Evolutionary conservation across 768 basidiomycete genomes (phyloP).

Genomic region (Hemileccinum impolitum): DNA sequence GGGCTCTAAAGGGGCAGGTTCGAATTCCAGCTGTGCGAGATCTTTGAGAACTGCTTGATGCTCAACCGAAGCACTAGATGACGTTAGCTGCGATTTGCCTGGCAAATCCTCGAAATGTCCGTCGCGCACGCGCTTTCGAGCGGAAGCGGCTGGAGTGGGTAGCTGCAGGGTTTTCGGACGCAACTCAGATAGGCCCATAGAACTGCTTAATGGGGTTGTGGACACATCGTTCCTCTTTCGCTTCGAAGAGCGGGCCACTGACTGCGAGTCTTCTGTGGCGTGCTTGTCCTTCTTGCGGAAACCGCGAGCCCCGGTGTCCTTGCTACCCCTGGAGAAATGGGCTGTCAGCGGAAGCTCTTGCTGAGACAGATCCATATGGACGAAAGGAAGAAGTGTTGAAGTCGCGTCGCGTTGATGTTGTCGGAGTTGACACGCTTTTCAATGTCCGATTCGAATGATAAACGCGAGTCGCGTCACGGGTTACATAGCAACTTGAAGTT

Average conservation of each 20-base stretch:
- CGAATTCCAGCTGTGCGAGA: conserved; percentile 2
- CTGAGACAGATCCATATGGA: conserved; percentile 34
- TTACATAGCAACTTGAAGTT: not conserved
- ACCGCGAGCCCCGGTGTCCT: conserved; percentile 6
- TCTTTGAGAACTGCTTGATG: not conserved
- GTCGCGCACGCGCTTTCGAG: conserved; percentile 14
- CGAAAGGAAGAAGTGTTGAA: not conserved
- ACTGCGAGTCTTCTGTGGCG: not conserved
- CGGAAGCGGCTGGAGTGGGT: conserved; percentile 22
- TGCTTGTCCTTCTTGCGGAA: conserved; percentile 3
- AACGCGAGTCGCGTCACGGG: conserved; percentile 21
- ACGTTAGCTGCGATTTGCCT: not conserved
- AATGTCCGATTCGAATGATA: conserved; percentile 30
- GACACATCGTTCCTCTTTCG: conserved; percentile 12
- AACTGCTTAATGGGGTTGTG: not conserved
- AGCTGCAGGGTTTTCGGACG: conserved; percentile 11
- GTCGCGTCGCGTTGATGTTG: not conserved
- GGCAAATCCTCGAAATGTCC: not conserved
- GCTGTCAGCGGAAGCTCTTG: conserved; percentile 32
- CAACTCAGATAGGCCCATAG: conserved; percentile 2
- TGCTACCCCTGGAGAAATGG: conserved; percentile 21
- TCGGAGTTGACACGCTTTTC: conserved; percentile 43
- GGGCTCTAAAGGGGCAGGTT: not conserved
- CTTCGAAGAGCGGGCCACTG: conserved; percentile 15
- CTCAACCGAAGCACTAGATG: not conserved